Percentiles rank a stretch among this genome's conserved stretches.
Conservation (phyloP, 371 early-diverging fungal genomes). For the Mortierella sp. region DNA sequence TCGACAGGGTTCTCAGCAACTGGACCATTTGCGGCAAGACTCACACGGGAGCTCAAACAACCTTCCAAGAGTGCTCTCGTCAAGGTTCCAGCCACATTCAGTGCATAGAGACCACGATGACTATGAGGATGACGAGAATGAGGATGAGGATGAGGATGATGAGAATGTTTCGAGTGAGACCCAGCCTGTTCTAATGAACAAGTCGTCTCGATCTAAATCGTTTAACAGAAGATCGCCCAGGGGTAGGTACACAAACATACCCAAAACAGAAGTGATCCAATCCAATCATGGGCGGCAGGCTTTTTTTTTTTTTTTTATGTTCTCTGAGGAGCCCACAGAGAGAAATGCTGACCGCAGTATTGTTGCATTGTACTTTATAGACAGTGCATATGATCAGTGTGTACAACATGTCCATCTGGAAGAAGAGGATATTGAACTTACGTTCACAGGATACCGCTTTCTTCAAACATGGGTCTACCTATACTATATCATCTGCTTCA, state of each 20-base stretch:
- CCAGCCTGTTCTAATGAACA: conserved; percentile 32
- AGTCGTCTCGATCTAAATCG: conserved; percentile 17
- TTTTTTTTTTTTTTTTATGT: too few species aligned
- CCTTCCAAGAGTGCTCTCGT: conserved; percentile 4
- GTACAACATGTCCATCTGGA: conserved; percentile 43
- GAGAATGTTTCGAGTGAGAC: conserved; percentile 28
- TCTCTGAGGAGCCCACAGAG: neutral
- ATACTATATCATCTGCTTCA: conserved; percentile 73
- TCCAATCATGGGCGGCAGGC: neutral
- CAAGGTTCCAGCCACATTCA: conserved; percentile 2
- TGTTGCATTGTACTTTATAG: neutral
- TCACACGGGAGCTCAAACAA: conserved; percentile 4
- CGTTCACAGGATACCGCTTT: conserved; percentile 75
- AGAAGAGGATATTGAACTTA: conserved; percentile 65
- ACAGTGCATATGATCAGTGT: conserved; percentile 4
- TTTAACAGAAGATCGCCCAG: conserved; percentile 3
- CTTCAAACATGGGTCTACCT: conserved; percentile 59
- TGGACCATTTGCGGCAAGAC: neutral
- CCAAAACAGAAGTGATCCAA: conserved; percentile 6
- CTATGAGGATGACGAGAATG: conserved; percentile 14
- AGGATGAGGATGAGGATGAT: conserved; percentile 24
- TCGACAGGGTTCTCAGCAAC: conserved; percentile 19
- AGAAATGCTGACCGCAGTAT: neutral
- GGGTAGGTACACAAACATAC: conserved; percentile 13
- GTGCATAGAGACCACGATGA: conserved; percentile 4